A percentile compares a stretch with the other conserved stretches of the same genome.
phyloP scores from a whole-genome alignment of 1,284 basidiomycete genomes.

The Ceratobasidium theobromae region DNA sequence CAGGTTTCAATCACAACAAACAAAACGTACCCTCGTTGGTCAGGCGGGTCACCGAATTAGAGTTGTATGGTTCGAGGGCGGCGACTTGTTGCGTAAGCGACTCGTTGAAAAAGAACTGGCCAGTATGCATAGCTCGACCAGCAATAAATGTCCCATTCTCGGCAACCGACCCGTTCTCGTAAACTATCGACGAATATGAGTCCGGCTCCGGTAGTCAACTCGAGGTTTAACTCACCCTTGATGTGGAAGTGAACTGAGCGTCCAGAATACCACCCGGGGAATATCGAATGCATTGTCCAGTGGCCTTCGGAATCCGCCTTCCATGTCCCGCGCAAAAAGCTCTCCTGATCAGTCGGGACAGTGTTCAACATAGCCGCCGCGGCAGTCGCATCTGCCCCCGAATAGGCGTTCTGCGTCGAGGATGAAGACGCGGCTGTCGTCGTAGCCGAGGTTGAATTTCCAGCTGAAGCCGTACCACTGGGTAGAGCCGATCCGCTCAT shows the following conservation, averaged over 20 bases:
- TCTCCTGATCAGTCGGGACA: slow-evolving; percentile 38
- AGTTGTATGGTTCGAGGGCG: slow-evolving; percentile 5
- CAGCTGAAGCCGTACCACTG: neutral
- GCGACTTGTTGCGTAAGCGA: slow-evolving; percentile 7
- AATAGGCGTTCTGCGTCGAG: slow-evolving; percentile 16
- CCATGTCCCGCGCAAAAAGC: slow-evolving; percentile 66
- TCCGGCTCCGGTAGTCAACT: neutral
- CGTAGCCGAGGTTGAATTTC: neutral
- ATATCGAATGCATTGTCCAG: slow-evolving; percentile 65
- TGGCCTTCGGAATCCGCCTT: slow-evolving; percentile 67
- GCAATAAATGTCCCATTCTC: slow-evolving; percentile 23
- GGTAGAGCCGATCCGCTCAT: slow-evolving; percentile 2
- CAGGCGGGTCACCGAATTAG: slow-evolving; percentile 20
- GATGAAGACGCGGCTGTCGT: neutral
- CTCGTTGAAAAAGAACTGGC: slow-evolving; percentile 27
- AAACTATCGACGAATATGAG: neutral
- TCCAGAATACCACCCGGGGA: slow-evolving; percentile 55
- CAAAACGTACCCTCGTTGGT: slow-evolving; percentile 8
- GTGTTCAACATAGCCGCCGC: slow-evolving; percentile 9
- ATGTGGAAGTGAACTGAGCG: slow-evolving; percentile 29
- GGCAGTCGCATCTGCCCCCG: slow-evolving; percentile 8
- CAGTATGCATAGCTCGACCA: slow-evolving; percentile 14
- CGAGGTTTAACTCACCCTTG: slow-evolving; percentile 1
- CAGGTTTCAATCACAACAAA: neutral
- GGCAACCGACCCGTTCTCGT: slow-evolving; percentile 19